Conservation (phyloP, 2,329 filamentous ascomycete genomes). For the Penicillium sp. region DNA sequence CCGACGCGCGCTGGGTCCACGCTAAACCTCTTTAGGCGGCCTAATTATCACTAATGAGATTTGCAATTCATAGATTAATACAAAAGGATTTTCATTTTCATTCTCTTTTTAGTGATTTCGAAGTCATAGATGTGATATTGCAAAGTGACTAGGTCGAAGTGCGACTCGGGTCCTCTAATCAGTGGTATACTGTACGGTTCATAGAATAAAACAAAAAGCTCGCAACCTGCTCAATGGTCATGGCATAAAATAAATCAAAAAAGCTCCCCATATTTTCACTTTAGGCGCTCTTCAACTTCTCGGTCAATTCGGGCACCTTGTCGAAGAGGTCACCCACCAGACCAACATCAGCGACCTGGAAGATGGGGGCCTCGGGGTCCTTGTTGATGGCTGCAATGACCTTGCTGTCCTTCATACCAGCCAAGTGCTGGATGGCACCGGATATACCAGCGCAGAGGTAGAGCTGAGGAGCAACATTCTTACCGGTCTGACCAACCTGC, state of each 20-base stretch:
- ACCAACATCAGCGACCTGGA: constrained; percentile 95
- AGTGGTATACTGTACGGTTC: constrained; percentile 13
- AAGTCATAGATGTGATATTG: constrained; percentile 3
- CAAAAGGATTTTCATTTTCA: neutral
- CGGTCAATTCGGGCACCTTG: constrained; percentile 90
- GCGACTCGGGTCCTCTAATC: constrained; percentile 3
- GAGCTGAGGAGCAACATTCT: constrained; percentile 94
- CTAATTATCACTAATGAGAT: neutral
- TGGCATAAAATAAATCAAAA: constrained; percentile 17
- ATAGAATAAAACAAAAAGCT: constrained; percentile 5
- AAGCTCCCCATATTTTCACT: neutral
- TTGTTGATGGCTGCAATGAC: constrained; percentile 99
- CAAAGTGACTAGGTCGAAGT: neutral
- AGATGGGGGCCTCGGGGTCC: constrained; percentile 93
- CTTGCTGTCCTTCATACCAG: constrained; percentile 99
- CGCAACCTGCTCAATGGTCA: constrained; percentile 6
- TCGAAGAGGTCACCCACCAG: constrained; percentile 95
- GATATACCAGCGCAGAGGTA: constrained; percentile 96
- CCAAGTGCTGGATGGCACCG: constrained; percentile 95
- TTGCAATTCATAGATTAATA: neutral
- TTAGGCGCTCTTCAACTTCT: constrained; percentile 64
- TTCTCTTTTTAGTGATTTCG: neutral
- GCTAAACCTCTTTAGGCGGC: constrained; percentile 26
- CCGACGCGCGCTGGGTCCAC: constrained; percentile 21
- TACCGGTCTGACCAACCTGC: constrained; percentile 97